Base-by-base conservation (phyloP, 1,139 yeast species). In the Kazachstania sp. region DNA sequence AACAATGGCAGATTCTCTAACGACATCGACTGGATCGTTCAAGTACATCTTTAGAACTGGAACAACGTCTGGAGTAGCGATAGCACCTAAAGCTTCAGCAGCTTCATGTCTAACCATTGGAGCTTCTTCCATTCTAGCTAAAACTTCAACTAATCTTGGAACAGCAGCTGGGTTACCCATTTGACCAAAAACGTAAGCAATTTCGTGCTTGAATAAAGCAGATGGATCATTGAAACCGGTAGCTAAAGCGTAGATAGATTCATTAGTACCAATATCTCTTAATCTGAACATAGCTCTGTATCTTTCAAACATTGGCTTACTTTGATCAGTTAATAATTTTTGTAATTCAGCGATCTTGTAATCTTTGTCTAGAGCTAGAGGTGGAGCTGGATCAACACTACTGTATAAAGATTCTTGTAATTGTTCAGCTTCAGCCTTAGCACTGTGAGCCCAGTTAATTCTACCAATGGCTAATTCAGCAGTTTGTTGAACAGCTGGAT, bases 41-140 rank as follows among this genome's bases (percentile, higher is more conserved):
- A 90, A 76, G 67, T 85, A 86, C 40, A 81, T 73, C 64, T 85
- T 77, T 61, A 94, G 77, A 37, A 92, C 83, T 16, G 97, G 97
- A 56, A 90, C 75, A 44, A 92, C 95, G 50, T 90, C 97, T 59
- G 86, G 95, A n/a, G 97, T 86, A 26, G 96, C 97, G 65, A 94
- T 92, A 29, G 95, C 79, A 23, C 98, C 98, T 58, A 94, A 75
- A 29, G 98, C 98, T 70, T 94, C 99, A 30, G 98, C 98, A 49
- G 98, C 98, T 70, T 94, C 99, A 65, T 94, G 99, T 71, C 99
- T 83, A 34, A 94, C 98, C 98, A 94, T 94, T 51, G 95, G 95
- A 41, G 95, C 97, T 71, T 94, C 96, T 16, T 69, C 64, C 49
- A 75, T 78, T 65, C 86, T 80, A 57, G 80, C 79, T 59, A 94